Base-by-base conservation (phyloP, 169 alveolate genomes). In the Plasmodium sp. region DNA sequence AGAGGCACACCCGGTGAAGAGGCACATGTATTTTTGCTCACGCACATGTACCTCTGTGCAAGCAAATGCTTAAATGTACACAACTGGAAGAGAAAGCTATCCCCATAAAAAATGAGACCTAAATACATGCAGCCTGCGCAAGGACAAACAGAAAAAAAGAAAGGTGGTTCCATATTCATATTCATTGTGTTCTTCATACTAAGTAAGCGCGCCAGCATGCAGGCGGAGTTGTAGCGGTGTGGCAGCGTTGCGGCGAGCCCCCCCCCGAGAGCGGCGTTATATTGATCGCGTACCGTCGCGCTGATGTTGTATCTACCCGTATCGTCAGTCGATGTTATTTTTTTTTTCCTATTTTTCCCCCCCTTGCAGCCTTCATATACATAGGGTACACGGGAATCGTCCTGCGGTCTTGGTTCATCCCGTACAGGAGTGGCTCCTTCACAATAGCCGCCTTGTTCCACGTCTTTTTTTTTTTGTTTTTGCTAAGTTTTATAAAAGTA, bases 401-500 rank as follows among this genome's bases (percentile, higher is more conserved):
- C 62, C 41, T 84, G 36, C 27, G 93, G 74, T 84, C 93, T 48
- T 84, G 93, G 93, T 84, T 84, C 56, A 84, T 73, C 54, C 93
- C 93, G n/a, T 84, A 84, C 80, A 84, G 93, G 80, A 84, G 84
- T 84, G 93, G 93, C 43, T 45, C 93, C 22, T 73, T 84, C 16
- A 84, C 93, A 84, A 84, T 84, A 73, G 93, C 93, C 83, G 51
- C 33, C 58, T 81, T 51, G 73, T 84, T 84, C 58, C 93, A 84
- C 77, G 73, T 84, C 72, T 84, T 84, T 84, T 84, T 84, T 72
- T 84, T 73, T 72, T 73, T 84, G 58, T 84, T 84, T 74, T 84
- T 84, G 56, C 84, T 84, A 74, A 84, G 93, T 84, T 84, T 84
- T 74, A 84, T 84, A 84, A 84, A 84, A 84, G 93, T 84, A 84